Conservation (phyloP, 331 rosid species). For the Acacia concinna region DNA sequence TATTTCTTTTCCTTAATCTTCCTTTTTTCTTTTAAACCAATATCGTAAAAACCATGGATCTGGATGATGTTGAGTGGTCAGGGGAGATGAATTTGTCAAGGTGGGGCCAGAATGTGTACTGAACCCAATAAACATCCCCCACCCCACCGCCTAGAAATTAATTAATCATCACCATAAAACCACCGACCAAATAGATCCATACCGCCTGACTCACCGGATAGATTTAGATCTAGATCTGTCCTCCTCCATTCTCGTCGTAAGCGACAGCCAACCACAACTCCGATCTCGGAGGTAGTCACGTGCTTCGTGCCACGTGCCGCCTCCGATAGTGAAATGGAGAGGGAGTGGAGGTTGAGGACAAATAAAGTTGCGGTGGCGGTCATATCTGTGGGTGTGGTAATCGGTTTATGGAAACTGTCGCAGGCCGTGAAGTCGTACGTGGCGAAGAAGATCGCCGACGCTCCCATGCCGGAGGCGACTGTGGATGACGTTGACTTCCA, state of each 20-base stretch:
- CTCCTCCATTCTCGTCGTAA: background rate
- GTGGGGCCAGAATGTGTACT: background rate
- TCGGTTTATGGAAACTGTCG: constrained; percentile 17
- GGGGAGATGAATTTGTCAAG: too few species aligned
- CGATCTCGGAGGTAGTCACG: background rate
- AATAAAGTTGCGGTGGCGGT: background rate
- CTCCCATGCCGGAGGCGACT: constrained; percentile 72
- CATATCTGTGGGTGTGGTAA: background rate
- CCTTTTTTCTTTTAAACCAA: background rate
- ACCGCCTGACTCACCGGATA: background rate
- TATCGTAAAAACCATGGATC: too few species aligned
- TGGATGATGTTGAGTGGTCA: too few species aligned
- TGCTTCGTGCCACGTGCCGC: background rate
- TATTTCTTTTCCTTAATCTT: background rate
- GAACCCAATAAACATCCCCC: background rate
- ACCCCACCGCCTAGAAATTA: background rate
- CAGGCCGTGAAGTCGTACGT: constrained; percentile 57
- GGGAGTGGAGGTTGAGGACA: background rate
- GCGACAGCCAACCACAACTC: too few species aligned
- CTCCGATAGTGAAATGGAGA: background rate
- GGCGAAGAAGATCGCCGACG: constrained; percentile 44
- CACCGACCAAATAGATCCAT: background rate
- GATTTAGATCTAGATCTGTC: background rate
- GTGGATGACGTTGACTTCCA: constrained; percentile 62
- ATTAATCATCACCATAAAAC: background rate